Evolutionary conservation across 1,284 basidiomycete species (phyloP), one percentile per base, ranked within the genome.

Genomic region (Malassezia brasiliensis): DNA sequence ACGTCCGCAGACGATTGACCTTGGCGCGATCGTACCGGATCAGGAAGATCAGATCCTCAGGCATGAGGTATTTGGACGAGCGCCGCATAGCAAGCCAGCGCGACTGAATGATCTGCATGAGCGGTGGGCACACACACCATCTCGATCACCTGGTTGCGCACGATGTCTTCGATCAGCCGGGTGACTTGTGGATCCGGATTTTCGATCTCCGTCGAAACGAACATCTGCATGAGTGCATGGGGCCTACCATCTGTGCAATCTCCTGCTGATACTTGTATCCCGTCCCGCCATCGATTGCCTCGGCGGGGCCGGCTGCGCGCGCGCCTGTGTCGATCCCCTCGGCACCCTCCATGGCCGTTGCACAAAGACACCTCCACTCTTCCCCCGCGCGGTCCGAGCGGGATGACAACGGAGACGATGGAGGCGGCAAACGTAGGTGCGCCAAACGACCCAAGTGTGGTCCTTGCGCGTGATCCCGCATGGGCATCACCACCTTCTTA

Each of bases 31-130:
- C 93, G 68, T 94, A 87, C 9, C 93, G 84, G 69, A 96, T 91
- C 64, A 96, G 83, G 67, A 96, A 96, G 65, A 98, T 90, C 54
- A 96, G 83, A 76, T 98, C 93, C 75, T 96, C 91, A 0, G 90
- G 85, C 0, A 87, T 84, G 34, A 96, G 80, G 66, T 85, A 88
- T 28, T 88, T 85, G 9, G 87, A 87, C 0, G 85, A 85, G 9
- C 90, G 84, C 36, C 87, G 82, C 50, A 81, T 84, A 0, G 90
- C 88, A 10, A 91, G 80, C 1, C 82, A 82, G 15, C 90, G 83
- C 3, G 91, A 90, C 77, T 94, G 89, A 0, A 91, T 81, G 59
- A 96, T 87, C 90, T 94, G 64, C 22, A 37, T 41, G 19, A 35
- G 47, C 15, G 32, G 20, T 3, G 8, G 5, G 14, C 11, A 9